A percentile compares a stretch with the other conserved stretches of the same genome.
Evolutionary conservation across 2,329 filamentous ascomycete species (phyloP).

Genomic region (Gaeumannomyces sp.): DNA sequence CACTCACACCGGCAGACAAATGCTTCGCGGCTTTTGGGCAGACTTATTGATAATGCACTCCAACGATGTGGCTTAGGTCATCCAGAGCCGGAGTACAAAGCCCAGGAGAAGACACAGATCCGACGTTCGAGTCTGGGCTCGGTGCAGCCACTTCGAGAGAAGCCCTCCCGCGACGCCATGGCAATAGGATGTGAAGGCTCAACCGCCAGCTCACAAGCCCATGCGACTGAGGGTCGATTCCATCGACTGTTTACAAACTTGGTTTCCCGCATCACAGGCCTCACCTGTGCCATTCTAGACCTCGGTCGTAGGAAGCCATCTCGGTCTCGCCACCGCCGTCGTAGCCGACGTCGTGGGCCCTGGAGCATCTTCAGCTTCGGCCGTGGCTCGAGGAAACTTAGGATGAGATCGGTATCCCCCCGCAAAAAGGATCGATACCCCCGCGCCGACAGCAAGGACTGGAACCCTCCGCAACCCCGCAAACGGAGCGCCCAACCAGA

Average conservation of each 20-base stretch:
- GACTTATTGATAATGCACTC: background rate
- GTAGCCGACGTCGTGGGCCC: no score
- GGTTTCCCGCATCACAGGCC: background rate
- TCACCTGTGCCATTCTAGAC: background rate
- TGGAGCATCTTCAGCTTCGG: background rate
- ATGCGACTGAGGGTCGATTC: background rate
- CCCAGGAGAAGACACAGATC: background rate
- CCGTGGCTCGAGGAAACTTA: background rate
- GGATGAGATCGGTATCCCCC: background rate
- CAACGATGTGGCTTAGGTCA: no score
- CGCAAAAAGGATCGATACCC: background rate
- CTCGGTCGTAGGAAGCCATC: background rate
- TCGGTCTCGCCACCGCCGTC: background rate
- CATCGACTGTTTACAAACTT: background rate
- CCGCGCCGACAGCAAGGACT: background rate
- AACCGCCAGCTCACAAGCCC: background rate
- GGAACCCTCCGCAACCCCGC: background rate
- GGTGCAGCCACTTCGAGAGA: background rate
- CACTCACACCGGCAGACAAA: background rate
- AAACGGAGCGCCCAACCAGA: background rate
- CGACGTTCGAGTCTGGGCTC: background rate
- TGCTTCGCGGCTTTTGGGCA: background rate
- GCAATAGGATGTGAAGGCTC: background rate
- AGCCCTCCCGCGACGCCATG: background rate
- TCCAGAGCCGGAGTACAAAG: no score